phyloP scores from a whole-genome alignment of 202 grass and related monocot genomes.

The Eragrostis tef region DNA sequence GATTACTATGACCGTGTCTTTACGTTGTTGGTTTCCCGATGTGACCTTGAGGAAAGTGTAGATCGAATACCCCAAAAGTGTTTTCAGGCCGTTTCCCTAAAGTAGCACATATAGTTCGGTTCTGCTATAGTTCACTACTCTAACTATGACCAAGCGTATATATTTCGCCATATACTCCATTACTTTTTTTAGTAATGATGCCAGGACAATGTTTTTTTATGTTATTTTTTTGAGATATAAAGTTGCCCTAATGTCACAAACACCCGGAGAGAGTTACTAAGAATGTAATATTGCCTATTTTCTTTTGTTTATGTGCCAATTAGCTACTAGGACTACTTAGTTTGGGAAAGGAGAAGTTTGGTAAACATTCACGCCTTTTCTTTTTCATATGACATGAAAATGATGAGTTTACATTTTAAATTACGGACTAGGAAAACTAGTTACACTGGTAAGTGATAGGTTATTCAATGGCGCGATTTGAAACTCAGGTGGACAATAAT shows the following conservation, averaged over 20 bases:
- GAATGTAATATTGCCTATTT: too few relatives aligned
- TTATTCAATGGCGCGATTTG: not conserved
- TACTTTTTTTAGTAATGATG: not conserved
- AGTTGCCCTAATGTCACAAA: too few relatives aligned
- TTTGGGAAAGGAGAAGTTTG: not conserved
- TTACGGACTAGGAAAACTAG: not conserved
- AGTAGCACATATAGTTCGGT: not conserved
- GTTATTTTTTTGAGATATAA: not conserved
- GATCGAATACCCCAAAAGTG: slow-evolving; percentile 9
- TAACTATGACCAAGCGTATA: not conserved
- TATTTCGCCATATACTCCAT: not conserved
- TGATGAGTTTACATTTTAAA: not conserved
- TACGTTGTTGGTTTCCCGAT: slow-evolving; percentile 55
- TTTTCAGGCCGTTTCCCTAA: slow-evolving; percentile 17
- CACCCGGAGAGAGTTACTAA: too few relatives aligned
- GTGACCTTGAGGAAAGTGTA: slow-evolving; percentile 45
- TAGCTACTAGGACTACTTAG: not conserved
- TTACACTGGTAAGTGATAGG: not conserved
- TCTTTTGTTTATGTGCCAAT: too few relatives aligned
- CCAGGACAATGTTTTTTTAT: not conserved
- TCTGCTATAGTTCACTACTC: not conserved
- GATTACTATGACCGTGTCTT: slow-evolving; percentile 46
- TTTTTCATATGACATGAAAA: not conserved
- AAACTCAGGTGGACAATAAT: slow-evolving; percentile 6
- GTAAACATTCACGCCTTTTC: not conserved